phyloP scores from a whole-genome alignment of 2,329 filamentous ascomycete species.

The Penicillium glabrum region DNA sequence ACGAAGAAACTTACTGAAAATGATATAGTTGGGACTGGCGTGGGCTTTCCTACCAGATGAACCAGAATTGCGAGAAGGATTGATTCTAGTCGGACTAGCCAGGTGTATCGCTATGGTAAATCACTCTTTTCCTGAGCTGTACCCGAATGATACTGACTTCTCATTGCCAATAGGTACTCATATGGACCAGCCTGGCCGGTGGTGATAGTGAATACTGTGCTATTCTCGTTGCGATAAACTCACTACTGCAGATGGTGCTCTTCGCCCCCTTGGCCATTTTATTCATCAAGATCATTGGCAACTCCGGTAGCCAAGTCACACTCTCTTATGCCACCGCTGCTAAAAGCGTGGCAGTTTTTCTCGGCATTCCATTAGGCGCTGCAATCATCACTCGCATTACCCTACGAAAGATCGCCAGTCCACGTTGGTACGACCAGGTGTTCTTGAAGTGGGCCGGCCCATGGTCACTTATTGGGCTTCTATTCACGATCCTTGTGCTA shows the following conservation, averaged over 20 bases:
- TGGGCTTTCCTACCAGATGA: conserved; percentile 57
- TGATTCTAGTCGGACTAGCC: conserved; percentile 80
- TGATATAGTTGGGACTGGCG: conserved; percentile 39
- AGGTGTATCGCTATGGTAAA: conserved; percentile 84
- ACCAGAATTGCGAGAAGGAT: conserved; percentile 56
- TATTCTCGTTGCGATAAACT: conserved; percentile 74
- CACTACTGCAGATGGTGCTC: conserved; percentile 70
- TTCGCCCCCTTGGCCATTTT: conserved; percentile 69
- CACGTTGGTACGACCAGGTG: conserved; percentile 60
- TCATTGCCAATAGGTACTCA: conserved; percentile 52
- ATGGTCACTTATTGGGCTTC: conserved; percentile 75
- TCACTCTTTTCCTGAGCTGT: neutral
- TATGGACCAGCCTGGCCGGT: conserved; percentile 76
- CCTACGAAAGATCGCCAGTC: conserved; percentile 56
- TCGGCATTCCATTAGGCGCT: conserved; percentile 78
- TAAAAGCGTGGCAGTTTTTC: conserved; percentile 77
- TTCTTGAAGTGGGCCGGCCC: conserved; percentile 65
- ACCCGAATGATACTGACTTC: neutral
- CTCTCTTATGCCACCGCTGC: conserved; percentile 68
- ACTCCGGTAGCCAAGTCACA: conserved; percentile 40
- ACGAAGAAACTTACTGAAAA: neutral
- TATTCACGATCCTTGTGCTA: conserved; percentile 84
- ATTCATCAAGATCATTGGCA: conserved; percentile 69
- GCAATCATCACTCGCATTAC: conserved; percentile 72
- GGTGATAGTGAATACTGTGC: conserved; percentile 83